Conservation (phyloP, 2,329 filamentous ascomycete species). For the Helotiales sp. region DNA sequence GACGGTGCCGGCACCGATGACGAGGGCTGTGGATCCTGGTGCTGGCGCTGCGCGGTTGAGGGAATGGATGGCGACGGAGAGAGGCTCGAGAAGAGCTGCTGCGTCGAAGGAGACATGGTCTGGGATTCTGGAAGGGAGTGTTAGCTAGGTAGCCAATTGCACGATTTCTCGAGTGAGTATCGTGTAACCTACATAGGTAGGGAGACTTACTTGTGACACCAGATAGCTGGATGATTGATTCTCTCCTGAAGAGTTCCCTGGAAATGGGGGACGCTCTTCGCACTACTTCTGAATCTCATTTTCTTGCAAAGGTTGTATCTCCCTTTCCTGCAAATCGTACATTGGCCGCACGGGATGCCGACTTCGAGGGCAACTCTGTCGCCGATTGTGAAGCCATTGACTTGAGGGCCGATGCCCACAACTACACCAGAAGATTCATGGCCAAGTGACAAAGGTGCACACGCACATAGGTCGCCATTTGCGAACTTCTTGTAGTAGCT, state of each 20-base stretch:
- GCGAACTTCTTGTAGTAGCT: constrained; percentile 75
- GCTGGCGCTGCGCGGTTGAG: constrained; percentile 59
- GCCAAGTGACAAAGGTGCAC: constrained; percentile 67
- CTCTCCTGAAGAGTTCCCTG: constrained; percentile 66
- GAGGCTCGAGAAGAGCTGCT: constrained; percentile 64
- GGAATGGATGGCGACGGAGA: constrained; percentile 66
- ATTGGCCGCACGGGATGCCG: constrained; percentile 88
- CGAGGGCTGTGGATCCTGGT: constrained; percentile 61
- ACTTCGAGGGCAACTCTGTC: constrained; percentile 78
- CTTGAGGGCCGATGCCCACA: constrained; percentile 58
- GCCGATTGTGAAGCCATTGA: constrained; percentile 57
- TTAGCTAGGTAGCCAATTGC: constrained; percentile 24
- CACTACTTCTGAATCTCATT: constrained; percentile 66
- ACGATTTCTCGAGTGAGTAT: neutral
- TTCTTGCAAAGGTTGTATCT: constrained; percentile 70
- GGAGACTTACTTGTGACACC: constrained; percentile 65
- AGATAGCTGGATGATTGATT: constrained; percentile 65
- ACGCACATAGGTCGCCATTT: constrained; percentile 72
- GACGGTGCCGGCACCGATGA: constrained; percentile 68
- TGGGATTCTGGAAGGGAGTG: constrained; percentile 53
- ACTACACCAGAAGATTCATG: constrained; percentile 66
- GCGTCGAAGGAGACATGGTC: constrained; percentile 62
- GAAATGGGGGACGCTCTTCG: constrained; percentile 66
- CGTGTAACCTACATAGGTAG: neutral
- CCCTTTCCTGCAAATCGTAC: constrained; percentile 88